These are phyloP conservation scores for Mariannaea elegans DNA, from an alignment of 2,329 filamentous ascomycete species.

Conservation along the genomic window DNA sequence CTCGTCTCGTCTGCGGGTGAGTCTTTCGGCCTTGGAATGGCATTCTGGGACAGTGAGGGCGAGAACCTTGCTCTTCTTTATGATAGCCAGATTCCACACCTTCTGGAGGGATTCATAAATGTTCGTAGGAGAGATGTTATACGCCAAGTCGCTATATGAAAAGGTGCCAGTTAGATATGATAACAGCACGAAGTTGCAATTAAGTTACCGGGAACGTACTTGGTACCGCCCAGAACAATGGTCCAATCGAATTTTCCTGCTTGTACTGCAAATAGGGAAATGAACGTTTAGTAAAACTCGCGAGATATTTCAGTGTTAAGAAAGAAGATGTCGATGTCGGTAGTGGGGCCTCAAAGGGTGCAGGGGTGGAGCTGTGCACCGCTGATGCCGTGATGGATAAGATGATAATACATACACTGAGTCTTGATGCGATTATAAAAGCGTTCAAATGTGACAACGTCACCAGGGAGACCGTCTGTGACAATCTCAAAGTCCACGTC, in stretches of 20 bases:
- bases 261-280: constrained; percentile 25
- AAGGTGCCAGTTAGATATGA: constrained; percentile 4
- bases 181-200: background rate
- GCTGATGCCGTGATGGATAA: background rate
- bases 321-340: background rate
- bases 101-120: constrained; percentile 60
- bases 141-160: constrained; percentile 60
- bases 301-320: background rate
- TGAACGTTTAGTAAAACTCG: background rate
- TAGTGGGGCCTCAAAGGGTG: constrained; percentile 7
- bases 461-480: constrained; percentile 61
- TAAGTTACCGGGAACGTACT: constrained; percentile 49
- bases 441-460: constrained; percentile 51
- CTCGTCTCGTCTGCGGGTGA: constrained; percentile 49
- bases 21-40: constrained; percentile 35
- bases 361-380: background rate
- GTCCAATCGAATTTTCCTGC: constrained; percentile 64
- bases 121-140: constrained; percentile 45
- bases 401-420: constrained; percentile 45
- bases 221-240: constrained; percentile 71
- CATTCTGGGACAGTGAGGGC: constrained; percentile 71
- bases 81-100: constrained; percentile 60
- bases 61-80: constrained; percentile 63
- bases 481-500: constrained; percentile 53
- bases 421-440: constrained; percentile 45